A percentile compares a stretch with the other conserved stretches of the same genome.
phyloP scores from a whole-genome alignment of 164 flowering plant genomes.

The Platanus orientalis region DNA sequence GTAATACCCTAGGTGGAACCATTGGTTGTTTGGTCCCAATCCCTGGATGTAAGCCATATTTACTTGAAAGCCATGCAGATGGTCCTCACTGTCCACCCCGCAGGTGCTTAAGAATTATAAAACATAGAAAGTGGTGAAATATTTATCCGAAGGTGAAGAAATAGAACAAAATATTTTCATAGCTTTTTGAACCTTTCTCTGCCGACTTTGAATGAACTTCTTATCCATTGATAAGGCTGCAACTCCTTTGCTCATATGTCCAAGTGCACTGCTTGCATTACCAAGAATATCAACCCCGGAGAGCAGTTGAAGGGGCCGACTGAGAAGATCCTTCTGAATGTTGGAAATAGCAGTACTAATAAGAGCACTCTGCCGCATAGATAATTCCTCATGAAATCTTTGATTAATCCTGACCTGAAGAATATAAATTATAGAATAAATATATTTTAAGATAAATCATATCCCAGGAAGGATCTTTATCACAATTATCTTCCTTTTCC shows the following conservation, averaged over 20 bases:
- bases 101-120: not conserved
- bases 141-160: not conserved
- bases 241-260: constrained; percentile 99
- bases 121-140: not conserved
- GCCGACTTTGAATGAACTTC: constrained; percentile 93
- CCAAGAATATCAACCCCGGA: constrained; percentile 98
- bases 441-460: constrained; percentile 4
- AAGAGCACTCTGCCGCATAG: constrained; percentile 87
- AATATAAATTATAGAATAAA: not conserved
- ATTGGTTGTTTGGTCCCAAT: not conserved
- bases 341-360: constrained; percentile 63
- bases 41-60: not conserved
- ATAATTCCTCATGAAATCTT: constrained; percentile 70
- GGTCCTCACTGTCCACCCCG: not conserved
- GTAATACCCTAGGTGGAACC: not conserved
- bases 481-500: not conserved
- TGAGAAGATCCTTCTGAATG: constrained; percentile 84
- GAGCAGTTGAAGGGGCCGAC: constrained; percentile 95
- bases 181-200: constrained; percentile 63
- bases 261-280: constrained; percentile 99
- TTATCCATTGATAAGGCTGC: constrained; percentile 99
- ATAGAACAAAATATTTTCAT: not conserved
- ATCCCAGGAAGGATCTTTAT: not conserved
- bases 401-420: constrained; percentile 80
- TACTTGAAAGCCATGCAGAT: not conserved